Conservation (phyloP, 257 asterid genomes). For the Rhazya stricta region DNA sequence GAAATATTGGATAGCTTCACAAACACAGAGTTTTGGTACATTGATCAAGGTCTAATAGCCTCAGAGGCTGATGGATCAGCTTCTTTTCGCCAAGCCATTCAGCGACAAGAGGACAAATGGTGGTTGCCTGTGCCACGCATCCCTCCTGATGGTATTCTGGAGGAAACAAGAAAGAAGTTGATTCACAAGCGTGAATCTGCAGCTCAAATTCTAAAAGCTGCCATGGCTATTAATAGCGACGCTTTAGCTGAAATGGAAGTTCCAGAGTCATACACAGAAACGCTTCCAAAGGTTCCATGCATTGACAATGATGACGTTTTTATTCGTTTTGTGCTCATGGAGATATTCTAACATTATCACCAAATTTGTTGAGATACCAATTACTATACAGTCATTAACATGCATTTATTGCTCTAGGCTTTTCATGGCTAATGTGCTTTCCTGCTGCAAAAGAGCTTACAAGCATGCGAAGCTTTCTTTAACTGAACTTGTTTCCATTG, state of each 20-base stretch:
- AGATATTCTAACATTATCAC: background rate
- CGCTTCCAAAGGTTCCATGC: slow-evolving; percentile 76
- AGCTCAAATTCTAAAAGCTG: slow-evolving; percentile 90
- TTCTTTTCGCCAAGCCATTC: slow-evolving; percentile 50
- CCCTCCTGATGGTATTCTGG: slow-evolving; percentile 72
- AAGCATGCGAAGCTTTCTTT: background rate
- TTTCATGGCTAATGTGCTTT: slow-evolving; percentile 12
- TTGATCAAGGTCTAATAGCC: slow-evolving; percentile 73
- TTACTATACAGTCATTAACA: background rate
- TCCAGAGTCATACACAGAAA: slow-evolving; percentile 76
- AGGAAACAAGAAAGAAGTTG: slow-evolving; percentile 50
- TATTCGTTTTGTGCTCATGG: background rate
- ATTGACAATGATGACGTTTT: background rate
- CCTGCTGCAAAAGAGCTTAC: background rate
- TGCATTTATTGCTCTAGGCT: background rate
- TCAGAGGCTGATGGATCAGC: slow-evolving; percentile 63
- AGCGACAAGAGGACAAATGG: slow-evolving; percentile 91
- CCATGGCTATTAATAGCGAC: slow-evolving; percentile 60
- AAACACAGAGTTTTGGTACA: slow-evolving; percentile 71
- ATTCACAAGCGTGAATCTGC: slow-evolving; percentile 71
- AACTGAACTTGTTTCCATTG: background rate
- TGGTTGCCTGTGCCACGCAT: slow-evolving; percentile 97
- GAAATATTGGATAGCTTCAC: slow-evolving; percentile 73
- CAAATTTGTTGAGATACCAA: background rate
- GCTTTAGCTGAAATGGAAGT: slow-evolving; percentile 92